Base-by-base conservation (phyloP, 2,329 filamentous ascomycete species). In the Cladosporium sp. region DNA sequence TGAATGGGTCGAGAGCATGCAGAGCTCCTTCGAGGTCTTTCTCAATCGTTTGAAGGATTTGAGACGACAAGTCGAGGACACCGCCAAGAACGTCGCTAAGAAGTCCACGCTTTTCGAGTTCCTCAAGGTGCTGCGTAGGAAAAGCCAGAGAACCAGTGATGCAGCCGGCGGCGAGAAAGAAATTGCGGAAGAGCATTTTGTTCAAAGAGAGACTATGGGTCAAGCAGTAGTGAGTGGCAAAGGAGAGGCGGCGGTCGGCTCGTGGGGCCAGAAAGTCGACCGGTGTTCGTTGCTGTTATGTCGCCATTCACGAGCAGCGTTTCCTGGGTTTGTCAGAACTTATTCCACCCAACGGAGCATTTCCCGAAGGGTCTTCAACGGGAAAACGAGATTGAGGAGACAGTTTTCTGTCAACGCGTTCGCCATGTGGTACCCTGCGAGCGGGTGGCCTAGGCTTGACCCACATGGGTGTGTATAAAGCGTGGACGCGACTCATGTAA, bases 1-100 rank as follows among this genome's bases (percentile, higher is more conserved):
- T 16, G 36, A 48, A 48, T 6, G 36, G 45, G 20, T 38, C 4
- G 16, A 36, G 36, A n/a, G n/a, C 19, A 7, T 8, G n/a, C 4
- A 25, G 22, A 22, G 13, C 27, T 42, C 39, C 33, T 7, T 53
- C 52, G n/a, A 53, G 25, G 25, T 41, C 27, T 33, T 36, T 18
- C 29, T 51, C 52, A 19, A 51, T 6, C 29, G 30, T 9, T 41
- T 50, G 35, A 29, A 53, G 38, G 36, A 40, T 2, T 30, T 19
- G 27, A 48, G 45, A 48, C 5, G 45, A 33, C 13, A 33, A 9
- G 11, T 48, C 27, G 15, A 48, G 36, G 7, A 48, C 16, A n/a
- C 36, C 45, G 43, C 33, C n/a, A 1, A 46, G 27, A 25, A n/a
- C n/a, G n/a, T n/a, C n/a, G 43, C 35, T 22, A 2, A 47, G 27